Conservation (phyloP, 176 grass and related monocot genomes). For the Neostapfia colusana region DNA sequence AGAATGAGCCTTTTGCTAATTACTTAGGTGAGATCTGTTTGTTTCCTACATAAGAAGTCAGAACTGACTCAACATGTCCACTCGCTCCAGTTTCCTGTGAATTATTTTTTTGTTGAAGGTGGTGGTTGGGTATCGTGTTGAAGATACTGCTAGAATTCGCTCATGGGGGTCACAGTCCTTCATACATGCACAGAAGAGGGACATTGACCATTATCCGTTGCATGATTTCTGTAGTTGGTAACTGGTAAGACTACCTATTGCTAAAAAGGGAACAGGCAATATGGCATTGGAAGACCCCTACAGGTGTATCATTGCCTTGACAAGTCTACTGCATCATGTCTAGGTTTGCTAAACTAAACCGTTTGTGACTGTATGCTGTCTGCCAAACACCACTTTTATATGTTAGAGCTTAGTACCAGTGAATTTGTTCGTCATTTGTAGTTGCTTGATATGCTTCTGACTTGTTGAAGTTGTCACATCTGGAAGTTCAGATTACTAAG, state of each 20-base stretch:
- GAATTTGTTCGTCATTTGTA: slow-evolving; percentile 16
- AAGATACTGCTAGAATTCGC: slow-evolving; percentile 69
- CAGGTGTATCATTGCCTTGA: slow-evolving; percentile 52
- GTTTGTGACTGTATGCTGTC: slow-evolving; percentile 46
- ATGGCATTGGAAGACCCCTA: slow-evolving; percentile 45
- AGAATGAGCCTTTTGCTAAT: slow-evolving; percentile 43
- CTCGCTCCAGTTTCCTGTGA: slow-evolving; percentile 49
- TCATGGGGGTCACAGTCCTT: slow-evolving; percentile 50
- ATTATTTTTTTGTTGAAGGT: slow-evolving; percentile 64
- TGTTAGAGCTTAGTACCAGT: slow-evolving; percentile 21
- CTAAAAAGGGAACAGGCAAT: slow-evolving; percentile 41
- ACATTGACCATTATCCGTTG: slow-evolving; percentile 56
- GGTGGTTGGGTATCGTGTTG: slow-evolving; percentile 73
- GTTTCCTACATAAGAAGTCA: slow-evolving; percentile 46
- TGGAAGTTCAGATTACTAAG: slow-evolving; percentile 4
- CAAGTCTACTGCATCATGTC: slow-evolving; percentile 52
- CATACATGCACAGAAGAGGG: slow-evolving; percentile 62
- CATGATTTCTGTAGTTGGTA: slow-evolving; percentile 73
- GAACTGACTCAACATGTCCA: slow-evolving; percentile 55
- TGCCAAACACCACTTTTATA: slow-evolving; percentile 23
- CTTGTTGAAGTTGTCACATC: slow-evolving; percentile 3
- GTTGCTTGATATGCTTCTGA: slow-evolving; percentile 28
- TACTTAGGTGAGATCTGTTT: slow-evolving; percentile 52
- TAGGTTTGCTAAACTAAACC: slow-evolving; percentile 59
- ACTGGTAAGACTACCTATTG: slow-evolving; percentile 72